Conservation (phyloP, 2,329 filamentous ascomycete species). For the Epichloe brachyelytri region DNA sequence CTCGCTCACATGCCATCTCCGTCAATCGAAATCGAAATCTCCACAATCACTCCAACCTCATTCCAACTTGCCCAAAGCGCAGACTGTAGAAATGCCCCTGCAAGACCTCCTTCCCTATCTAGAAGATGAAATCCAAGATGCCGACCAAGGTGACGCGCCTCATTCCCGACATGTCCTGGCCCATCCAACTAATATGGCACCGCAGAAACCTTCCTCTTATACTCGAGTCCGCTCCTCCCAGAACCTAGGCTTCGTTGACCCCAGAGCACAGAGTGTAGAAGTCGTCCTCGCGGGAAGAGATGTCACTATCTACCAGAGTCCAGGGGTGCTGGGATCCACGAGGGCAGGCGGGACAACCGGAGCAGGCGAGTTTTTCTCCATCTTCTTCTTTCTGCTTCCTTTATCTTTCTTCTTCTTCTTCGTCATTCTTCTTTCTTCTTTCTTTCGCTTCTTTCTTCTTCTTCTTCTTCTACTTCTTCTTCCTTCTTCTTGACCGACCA, state of each 20-base stretch:
- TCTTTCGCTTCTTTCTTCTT: too few species aligned
- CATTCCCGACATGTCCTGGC: neutral
- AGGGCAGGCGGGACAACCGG: constrained; percentile 48
- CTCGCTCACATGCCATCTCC: too few species aligned
- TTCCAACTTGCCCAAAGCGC: too few species aligned
- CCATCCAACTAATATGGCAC: neutral
- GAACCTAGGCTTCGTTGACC: constrained; percentile 76
- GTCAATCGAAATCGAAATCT: too few species aligned
- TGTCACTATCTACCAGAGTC: constrained; percentile 71
- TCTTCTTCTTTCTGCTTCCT: accelerated
- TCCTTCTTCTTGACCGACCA: neutral
- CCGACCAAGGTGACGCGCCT: constrained; percentile 30
- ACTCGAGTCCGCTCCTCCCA: constrained; percentile 60
- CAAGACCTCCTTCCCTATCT: constrained; percentile 19
- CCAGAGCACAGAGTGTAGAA: constrained; percentile 50
- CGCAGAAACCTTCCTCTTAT: constrained; percentile 77
- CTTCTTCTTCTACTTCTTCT: neutral
- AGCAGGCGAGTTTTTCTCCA: constrained; percentile 25
- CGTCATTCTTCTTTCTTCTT: neutral
- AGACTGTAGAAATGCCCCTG: constrained; percentile 6
- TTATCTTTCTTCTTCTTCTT: neutral
- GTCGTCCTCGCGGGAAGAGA: constrained; percentile 57
- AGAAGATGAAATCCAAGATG: constrained; percentile 32
- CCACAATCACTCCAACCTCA: too few species aligned
- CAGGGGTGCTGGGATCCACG: constrained; percentile 64